Evolutionary conservation across 2,329 filamentous ascomycete species (phyloP).

Genomic region (Ceratocystis harringtonii): DNA sequence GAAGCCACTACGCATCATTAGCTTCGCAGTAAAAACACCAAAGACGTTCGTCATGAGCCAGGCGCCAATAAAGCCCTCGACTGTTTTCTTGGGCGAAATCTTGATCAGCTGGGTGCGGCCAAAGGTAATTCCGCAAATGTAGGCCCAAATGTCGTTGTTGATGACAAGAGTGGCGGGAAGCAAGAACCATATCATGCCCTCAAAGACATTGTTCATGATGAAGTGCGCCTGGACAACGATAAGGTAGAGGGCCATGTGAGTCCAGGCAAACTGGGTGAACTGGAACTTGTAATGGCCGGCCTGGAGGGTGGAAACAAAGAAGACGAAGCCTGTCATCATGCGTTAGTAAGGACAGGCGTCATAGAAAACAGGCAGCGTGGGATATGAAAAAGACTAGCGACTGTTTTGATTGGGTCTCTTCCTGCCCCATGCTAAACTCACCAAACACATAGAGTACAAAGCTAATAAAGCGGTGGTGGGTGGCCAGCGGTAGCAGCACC

Average conservation of each 20-base stretch:
- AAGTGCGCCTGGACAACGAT: slow-evolving; percentile 98
- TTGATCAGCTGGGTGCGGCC: slow-evolving; percentile 95
- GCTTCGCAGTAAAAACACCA: slow-evolving; percentile 63
- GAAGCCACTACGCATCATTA: slow-evolving; percentile 84
- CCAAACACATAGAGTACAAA: slow-evolving; percentile 97
- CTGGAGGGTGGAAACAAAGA: slow-evolving; percentile 89
- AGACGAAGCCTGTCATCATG: slow-evolving; percentile 63
- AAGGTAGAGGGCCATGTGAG: slow-evolving; percentile 95
- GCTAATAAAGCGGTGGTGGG: slow-evolving; percentile 96
- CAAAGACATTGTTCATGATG: slow-evolving; percentile 99
- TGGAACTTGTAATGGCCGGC: slow-evolving; percentile 96
- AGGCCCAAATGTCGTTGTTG: slow-evolving; percentile 97
- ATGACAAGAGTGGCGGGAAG: slow-evolving; percentile 87
- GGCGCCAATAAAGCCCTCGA: slow-evolving; percentile 90
- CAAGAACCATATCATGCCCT: slow-evolving; percentile 99
- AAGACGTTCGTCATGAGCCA: slow-evolving; percentile 92
- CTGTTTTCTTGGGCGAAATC: slow-evolving; percentile 96
- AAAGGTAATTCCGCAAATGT: slow-evolving; percentile 93
- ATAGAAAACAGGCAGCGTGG: slow-evolving; percentile 21
- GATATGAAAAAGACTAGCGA: background rate
- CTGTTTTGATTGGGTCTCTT: too few species aligned
- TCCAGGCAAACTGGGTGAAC: slow-evolving; percentile 98
- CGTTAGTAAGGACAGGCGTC: too few species aligned
- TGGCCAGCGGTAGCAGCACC: slow-evolving; percentile 81
- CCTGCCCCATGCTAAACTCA: slow-evolving; percentile 29